Evolutionary conservation across 2,329 filamentous ascomycete genomes (phyloP).

Genomic region (Botrytis fragariae): DNA sequence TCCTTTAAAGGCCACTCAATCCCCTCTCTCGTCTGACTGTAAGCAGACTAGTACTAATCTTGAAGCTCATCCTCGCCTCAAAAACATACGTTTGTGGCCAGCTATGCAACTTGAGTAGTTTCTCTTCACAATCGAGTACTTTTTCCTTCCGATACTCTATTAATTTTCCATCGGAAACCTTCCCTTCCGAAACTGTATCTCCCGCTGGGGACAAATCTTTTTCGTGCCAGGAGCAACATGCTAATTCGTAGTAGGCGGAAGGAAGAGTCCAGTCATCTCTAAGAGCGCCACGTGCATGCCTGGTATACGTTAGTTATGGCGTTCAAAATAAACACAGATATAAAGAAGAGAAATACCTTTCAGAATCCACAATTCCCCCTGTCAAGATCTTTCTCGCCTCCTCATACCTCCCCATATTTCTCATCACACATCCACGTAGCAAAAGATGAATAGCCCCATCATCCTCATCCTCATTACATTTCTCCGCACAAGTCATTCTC

Average conservation of each 20-base stretch:
- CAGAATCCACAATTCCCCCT: slow-evolving; percentile 61
- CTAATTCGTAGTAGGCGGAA: slow-evolving; percentile 82
- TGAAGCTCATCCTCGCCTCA: slow-evolving; percentile 72
- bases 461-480: slow-evolving; percentile 53
- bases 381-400: slow-evolving; percentile 66
- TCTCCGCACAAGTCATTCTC: slow-evolving; percentile 50
- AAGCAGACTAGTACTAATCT: slow-evolving; percentile 40
- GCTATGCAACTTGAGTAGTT: slow-evolving; percentile 63
- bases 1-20: slow-evolving; percentile 26
- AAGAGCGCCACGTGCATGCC: slow-evolving; percentile 52
- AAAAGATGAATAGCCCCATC: slow-evolving; percentile 65
- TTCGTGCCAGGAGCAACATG: slow-evolving; percentile 75
- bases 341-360: slow-evolving; percentile 49
- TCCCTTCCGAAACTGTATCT: slow-evolving; percentile 46
- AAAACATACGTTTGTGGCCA: slow-evolving; percentile 74
- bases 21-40: slow-evolving; percentile 33
- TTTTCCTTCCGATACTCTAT: slow-evolving; percentile 54
- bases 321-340: background rate
- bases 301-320: slow-evolving; percentile 35
- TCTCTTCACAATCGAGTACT: slow-evolving; percentile 59
- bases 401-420: slow-evolving; percentile 59
- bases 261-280: slow-evolving; percentile 72
- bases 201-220: slow-evolving; percentile 38
- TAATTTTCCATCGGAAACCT: slow-evolving; percentile 62
- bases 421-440: slow-evolving; percentile 62